phyloP scores from a whole-genome alignment of 768 basidiomycete species.

The Chalciporus pseudorubinellus region DNA sequence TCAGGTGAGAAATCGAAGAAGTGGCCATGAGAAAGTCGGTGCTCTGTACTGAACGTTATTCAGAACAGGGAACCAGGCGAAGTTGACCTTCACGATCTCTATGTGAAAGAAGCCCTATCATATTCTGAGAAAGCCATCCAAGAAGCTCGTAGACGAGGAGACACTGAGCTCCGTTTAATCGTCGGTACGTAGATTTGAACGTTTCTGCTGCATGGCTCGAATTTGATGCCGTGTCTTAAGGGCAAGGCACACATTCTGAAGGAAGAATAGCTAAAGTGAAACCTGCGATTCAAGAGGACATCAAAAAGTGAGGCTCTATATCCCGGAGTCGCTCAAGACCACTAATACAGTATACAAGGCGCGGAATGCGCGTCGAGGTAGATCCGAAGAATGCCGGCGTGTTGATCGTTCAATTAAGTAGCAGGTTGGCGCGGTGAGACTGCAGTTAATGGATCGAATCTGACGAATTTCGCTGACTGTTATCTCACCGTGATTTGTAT shows the following conservation, averaged over 20 bases:
- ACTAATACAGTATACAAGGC: slow-evolving; percentile 39
- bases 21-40: not conserved
- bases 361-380: slow-evolving; percentile 65
- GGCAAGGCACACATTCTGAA: slow-evolving; percentile 86
- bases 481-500: not conserved
- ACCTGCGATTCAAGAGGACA: slow-evolving; percentile 83
- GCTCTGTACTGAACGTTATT: slow-evolving; percentile 2
- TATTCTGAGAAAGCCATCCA: slow-evolving; percentile 69
- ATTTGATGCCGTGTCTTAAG: slow-evolving; percentile 33
- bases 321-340: not conserved
- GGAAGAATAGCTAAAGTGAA: slow-evolving; percentile 78
- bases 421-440: not conserved
- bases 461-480: not conserved
- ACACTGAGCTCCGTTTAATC: slow-evolving; percentile 69
- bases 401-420: slow-evolving; percentile 56
- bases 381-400: slow-evolving; percentile 85
- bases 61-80: slow-evolving; percentile 66
- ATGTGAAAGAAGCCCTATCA: slow-evolving; percentile 86
- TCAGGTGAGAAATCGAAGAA: slow-evolving; percentile 38
- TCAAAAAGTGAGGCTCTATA: slow-evolving; percentile 56
- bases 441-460: not conserved
- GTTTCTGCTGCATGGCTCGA: not conserved
- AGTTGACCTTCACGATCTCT: slow-evolving; percentile 89
- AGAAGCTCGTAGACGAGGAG: slow-evolving; percentile 58
- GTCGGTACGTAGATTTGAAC: slow-evolving; percentile 57